Evolutionary conservation across 257 asterid species (phyloP).

Genomic region (Solanum microdontum): DNA sequence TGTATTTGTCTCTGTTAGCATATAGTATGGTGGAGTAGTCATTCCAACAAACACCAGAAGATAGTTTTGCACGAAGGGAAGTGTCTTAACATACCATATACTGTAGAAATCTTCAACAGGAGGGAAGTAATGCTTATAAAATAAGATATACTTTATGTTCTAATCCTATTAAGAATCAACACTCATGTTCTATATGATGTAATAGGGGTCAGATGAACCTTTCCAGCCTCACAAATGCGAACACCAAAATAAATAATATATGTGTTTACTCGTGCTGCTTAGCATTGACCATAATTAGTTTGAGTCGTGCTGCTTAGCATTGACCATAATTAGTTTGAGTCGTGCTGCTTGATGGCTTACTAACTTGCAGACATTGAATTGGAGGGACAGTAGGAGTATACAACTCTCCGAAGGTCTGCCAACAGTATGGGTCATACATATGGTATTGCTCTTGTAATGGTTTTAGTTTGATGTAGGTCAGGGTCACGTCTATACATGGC

Average conservation of each 20-base stretch:
- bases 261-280: background rate
- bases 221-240: conserved; percentile 55
- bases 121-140: background rate
- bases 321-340: conserved; percentile 44
- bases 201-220: conserved; percentile 42
- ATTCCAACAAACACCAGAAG: background rate
- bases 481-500: conserved; percentile 68
- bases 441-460: conserved; percentile 52
- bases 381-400: conserved; percentile 67
- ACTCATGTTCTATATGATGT: conserved; percentile 7
- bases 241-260: conserved; percentile 17
- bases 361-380: conserved; percentile 41
- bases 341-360: conserved; percentile 56
- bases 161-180: background rate
- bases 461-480: conserved; percentile 40
- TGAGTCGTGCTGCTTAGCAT: conserved; percentile 46
- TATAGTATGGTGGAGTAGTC: background rate
- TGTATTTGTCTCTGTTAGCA: background rate
- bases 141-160: background rate
- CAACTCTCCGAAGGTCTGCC: conserved; percentile 72
- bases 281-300: conserved; percentile 55
- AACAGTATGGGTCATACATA: conserved; percentile 76
- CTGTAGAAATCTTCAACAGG: background rate
- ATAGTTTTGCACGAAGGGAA: background rate
- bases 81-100: background rate